Conservation (phyloP, 2,329 filamentous ascomycete species). For the Penicillium sp. region DNA sequence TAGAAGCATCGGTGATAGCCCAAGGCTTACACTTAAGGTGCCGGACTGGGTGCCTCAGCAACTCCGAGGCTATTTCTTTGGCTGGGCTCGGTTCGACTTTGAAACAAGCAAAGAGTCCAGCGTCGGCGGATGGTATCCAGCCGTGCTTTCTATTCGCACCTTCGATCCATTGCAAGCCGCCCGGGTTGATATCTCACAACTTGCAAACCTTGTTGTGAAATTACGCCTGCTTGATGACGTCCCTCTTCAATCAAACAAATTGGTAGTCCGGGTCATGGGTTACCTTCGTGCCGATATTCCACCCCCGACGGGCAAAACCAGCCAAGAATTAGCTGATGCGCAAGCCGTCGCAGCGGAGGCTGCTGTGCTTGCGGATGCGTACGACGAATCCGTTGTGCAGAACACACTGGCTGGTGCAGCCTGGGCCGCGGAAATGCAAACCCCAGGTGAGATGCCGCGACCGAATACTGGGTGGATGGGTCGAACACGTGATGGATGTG, state of each 20-base stretch:
- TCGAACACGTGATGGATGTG: slow-evolving; percentile 48
- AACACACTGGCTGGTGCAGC: slow-evolving; percentile 38
- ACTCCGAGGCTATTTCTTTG: slow-evolving; percentile 63
- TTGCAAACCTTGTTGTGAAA: slow-evolving; percentile 51
- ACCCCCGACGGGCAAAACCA: slow-evolving; percentile 14
- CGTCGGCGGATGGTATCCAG: slow-evolving; percentile 56
- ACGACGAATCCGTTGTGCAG: slow-evolving; percentile 40
- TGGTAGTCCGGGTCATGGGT: slow-evolving; percentile 62
- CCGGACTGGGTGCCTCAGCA: slow-evolving; percentile 54
- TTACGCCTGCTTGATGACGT: slow-evolving; percentile 32
- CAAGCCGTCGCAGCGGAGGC: slow-evolving; percentile 35
- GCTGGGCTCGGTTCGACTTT: slow-evolving; percentile 55
- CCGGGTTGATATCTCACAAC: slow-evolving; percentile 48
- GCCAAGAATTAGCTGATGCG: slow-evolving; percentile 34
- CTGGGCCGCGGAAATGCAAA: slow-evolving; percentile 37
- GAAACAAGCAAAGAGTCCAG: slow-evolving; percentile 33
- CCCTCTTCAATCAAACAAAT: slow-evolving; percentile 30
- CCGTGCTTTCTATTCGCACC: slow-evolving; percentile 53
- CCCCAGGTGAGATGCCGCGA: slow-evolving; percentile 6
- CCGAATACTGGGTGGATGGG: slow-evolving; percentile 42
- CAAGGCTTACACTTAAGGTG: slow-evolving; percentile 58
- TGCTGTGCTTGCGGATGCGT: slow-evolving; percentile 39
- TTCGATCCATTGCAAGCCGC: slow-evolving; percentile 50
- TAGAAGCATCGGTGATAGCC: slow-evolving; percentile 52
- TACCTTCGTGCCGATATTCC: slow-evolving; percentile 50